phyloP scores from a whole-genome alignment of 2,329 filamentous ascomycete genomes.

The Periconia digitata region DNA sequence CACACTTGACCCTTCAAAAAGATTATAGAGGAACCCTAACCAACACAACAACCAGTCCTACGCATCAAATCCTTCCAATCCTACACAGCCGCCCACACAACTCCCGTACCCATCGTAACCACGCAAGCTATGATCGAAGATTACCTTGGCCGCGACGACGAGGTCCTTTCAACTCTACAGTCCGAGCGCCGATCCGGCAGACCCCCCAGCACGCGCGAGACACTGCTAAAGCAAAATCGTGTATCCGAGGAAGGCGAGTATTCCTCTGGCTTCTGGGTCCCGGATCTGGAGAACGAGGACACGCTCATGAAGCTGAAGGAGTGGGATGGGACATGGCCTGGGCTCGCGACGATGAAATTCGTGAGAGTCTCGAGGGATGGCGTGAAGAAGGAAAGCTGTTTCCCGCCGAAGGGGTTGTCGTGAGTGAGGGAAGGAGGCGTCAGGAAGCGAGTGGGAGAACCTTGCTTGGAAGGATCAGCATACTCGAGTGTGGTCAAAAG shows the following conservation, averaged over 20 bases:
- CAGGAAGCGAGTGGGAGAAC: no score
- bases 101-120: slow-evolving; percentile 51
- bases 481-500: no score
- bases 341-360: slow-evolving; percentile 75
- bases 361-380: slow-evolving; percentile 71
- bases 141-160: slow-evolving; percentile 65
- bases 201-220: slow-evolving; percentile 75
- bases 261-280: slow-evolving; percentile 81
- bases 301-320: slow-evolving; percentile 66
- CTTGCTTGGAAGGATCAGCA: no score
- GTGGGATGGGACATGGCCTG: slow-evolving; percentile 86
- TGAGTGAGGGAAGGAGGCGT: slow-evolving; percentile 18
- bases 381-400: slow-evolving; percentile 67
- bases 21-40: neutral
- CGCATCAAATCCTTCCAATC: slow-evolving; percentile 73
- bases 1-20: neutral
- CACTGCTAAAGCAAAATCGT: slow-evolving; percentile 72
- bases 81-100: slow-evolving; percentile 56
- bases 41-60: slow-evolving; percentile 55
- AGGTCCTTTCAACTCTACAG: slow-evolving; percentile 67
- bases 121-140: slow-evolving; percentile 56
- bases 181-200: slow-evolving; percentile 74
- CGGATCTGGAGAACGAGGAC: slow-evolving; percentile 70
- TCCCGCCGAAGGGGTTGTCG: slow-evolving; percentile 64
- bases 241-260: slow-evolving; percentile 76